A percentile compares a stretch with the other conserved stretches of the same genome.
Evolutionary conservation across 2,329 filamentous ascomycete species (phyloP).

Genomic region (Fusarium annulatum): DNA sequence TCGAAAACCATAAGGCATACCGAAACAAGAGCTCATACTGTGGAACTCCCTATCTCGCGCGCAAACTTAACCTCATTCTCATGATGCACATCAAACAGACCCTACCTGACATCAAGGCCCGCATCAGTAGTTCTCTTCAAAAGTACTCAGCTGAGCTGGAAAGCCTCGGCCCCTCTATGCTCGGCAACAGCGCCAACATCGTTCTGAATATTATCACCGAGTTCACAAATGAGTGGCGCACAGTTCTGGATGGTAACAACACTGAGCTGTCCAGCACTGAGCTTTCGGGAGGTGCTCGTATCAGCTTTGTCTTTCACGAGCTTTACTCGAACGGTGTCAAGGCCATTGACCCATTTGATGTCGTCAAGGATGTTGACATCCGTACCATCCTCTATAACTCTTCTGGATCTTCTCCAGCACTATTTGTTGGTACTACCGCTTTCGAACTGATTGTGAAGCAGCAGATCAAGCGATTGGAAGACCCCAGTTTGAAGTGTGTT

Average conservation of each 20-base stretch:
- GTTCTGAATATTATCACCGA: slow-evolving; percentile 99
- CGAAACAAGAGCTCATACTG: slow-evolving; percentile 99
- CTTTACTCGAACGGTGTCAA: slow-evolving; percentile 98
- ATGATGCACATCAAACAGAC: slow-evolving; percentile 99
- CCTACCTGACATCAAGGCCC: slow-evolving; percentile 96
- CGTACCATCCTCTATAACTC: slow-evolving; percentile 98
- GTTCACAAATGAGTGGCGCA: slow-evolving; percentile 97
- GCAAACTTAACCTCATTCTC: slow-evolving; percentile 96
- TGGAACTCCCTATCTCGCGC: slow-evolving; percentile 94
- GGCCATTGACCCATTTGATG: slow-evolving; percentile 96
- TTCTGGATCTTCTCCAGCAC: slow-evolving; percentile 94
- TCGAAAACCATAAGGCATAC: slow-evolving; percentile 98
- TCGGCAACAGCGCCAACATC: slow-evolving; percentile 96
- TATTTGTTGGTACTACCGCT: slow-evolving; percentile 97
- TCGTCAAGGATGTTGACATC: slow-evolving; percentile 97
- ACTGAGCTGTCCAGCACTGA: slow-evolving; percentile 94
- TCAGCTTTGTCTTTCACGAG: slow-evolving; percentile 99
- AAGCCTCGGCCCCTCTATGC: slow-evolving; percentile 89
- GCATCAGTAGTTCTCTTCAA: slow-evolving; percentile 91
- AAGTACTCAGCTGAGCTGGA: slow-evolving; percentile 89
- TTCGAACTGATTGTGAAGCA: slow-evolving; percentile 99
- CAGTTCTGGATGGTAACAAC: slow-evolving; percentile 95
- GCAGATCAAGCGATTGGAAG: slow-evolving; percentile 95
- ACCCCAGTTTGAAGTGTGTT: slow-evolving; percentile 96
- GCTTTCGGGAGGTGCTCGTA: slow-evolving; percentile 95